These are phyloP conservation scores for Lathyrus sativus DNA, from an alignment of 306 rosid genomes.

Conservation along the genomic window DNA sequence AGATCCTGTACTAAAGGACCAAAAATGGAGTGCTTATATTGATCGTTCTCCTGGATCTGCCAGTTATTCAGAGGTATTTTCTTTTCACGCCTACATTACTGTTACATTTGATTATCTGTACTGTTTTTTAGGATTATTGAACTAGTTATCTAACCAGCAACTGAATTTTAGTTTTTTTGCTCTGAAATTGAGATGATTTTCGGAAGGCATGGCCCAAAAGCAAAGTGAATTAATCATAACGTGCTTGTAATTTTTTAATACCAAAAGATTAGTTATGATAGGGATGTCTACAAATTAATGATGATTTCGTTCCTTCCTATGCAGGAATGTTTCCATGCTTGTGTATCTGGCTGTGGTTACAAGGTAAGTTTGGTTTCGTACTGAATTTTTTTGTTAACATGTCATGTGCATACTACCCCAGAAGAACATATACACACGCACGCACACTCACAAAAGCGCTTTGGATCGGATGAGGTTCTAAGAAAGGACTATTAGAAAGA, in stretches of 20 bases:
- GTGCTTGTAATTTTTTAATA: conserved; percentile 17
- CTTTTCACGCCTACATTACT: conserved; percentile 10
- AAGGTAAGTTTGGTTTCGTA: conserved; percentile 60
- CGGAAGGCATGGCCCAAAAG: not conserved
- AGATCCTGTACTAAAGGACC: conserved; percentile 90
- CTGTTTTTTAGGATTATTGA: not conserved
- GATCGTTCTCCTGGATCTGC: conserved; percentile 93
- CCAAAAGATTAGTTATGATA: conserved; percentile 7
- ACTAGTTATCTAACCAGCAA: conserved; percentile 12
- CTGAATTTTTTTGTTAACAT: conserved; percentile 9
- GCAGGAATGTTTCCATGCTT: conserved; percentile 88
- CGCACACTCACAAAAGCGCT: too few relatives aligned
- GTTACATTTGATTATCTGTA: not conserved
- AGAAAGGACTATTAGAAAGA: too few relatives aligned
- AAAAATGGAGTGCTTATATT: conserved; percentile 91
- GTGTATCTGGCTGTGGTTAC: conserved; percentile 90
- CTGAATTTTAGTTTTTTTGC: conserved; percentile 2
- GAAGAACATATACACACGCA: too few relatives aligned
- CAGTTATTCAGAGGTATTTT: conserved; percentile 68
- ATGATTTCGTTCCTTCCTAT: conserved; percentile 38
- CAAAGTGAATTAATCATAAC: not conserved
- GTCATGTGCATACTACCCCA: not conserved
- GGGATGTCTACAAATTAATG: conserved; percentile 13
- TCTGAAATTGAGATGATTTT: not conserved
- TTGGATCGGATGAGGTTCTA: too few relatives aligned